A percentile compares a stretch with the other conserved stretches of the same genome.
phyloP scores from a whole-genome alignment of 768 basidiomycete species.

The Phlegmacium glaucopus region DNA sequence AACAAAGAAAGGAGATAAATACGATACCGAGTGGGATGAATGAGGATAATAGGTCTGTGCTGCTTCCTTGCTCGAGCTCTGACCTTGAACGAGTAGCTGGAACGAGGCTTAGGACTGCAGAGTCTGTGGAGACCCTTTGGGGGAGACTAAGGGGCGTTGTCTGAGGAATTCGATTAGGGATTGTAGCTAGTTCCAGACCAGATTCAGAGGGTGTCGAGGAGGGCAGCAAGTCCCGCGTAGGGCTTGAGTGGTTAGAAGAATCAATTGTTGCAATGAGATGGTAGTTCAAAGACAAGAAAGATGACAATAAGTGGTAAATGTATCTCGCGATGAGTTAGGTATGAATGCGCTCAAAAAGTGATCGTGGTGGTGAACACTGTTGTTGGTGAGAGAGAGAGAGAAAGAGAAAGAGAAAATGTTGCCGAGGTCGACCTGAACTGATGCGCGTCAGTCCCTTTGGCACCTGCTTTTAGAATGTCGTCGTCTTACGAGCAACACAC shows the following conservation, averaged over 20 bases:
- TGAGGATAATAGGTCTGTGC: slow-evolving; percentile 26
- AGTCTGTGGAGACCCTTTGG: slow-evolving; percentile 18
- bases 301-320: slow-evolving; percentile 17
- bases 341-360: slow-evolving; percentile 10
- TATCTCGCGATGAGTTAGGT: slow-evolving; percentile 8
- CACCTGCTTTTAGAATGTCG: not conserved
- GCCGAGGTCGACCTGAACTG: slow-evolving; percentile 1
- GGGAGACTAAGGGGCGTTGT: slow-evolving; percentile 22
- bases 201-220: slow-evolving; percentile 37
- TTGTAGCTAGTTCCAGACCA: slow-evolving; percentile 45
- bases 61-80: slow-evolving; percentile 53
- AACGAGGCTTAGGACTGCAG: slow-evolving; percentile 43
- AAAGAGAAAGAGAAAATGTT: not conserved
- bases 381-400: no score
- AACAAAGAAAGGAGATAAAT: slow-evolving; percentile 3
- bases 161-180: slow-evolving; percentile 13
- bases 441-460: not conserved
- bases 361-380: slow-evolving; percentile 7
- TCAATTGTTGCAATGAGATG: slow-evolving; percentile 54
- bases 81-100: slow-evolving; percentile 63
- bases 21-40: slow-evolving; percentile 33
- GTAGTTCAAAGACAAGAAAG: slow-evolving; percentile 19
- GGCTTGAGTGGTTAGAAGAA: slow-evolving; percentile 55
- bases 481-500: not conserved
- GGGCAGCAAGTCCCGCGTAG: slow-evolving; percentile 53